Conservation (phyloP, 257 asterid species). For the Schizonepeta tenuifolia region DNA sequence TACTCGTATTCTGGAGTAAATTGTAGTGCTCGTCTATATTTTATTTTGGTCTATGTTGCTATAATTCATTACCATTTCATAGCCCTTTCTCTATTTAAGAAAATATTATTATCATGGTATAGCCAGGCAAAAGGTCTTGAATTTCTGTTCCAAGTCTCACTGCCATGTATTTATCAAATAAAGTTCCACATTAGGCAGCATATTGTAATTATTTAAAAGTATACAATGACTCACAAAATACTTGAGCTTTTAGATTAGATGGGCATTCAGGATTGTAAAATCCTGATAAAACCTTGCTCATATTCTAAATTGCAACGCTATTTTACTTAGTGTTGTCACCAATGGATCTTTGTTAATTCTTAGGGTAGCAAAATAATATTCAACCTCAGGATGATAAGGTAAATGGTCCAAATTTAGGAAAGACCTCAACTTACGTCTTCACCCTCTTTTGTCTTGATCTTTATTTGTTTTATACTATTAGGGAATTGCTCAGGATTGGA, state of each 20-base stretch:
- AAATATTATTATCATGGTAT: not conserved
- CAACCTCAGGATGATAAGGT: conserved; percentile 22
- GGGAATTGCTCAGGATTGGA: conserved; percentile 8
- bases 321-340: conserved; percentile 16
- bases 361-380: conserved; percentile 13
- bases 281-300: conserved; percentile 14
- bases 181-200: not conserved
- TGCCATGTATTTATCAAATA: not conserved
- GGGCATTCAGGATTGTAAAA: not conserved
- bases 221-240: not conserved
- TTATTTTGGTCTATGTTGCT: not conserved
- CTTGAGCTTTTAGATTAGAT: conserved; percentile 3
- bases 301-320: conserved; percentile 9
- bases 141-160: not conserved
- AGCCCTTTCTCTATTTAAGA: conserved; percentile 8
- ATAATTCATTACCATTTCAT: conserved; percentile 13
- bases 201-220: not conserved
- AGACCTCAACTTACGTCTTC: conserved; percentile 21
- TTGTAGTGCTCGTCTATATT: not conserved
- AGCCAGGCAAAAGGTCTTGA: not conserved
- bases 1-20: not conserved
- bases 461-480: not conserved
- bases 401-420: conserved; percentile 21
- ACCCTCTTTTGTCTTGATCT: conserved; percentile 16
- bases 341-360: not conserved